Conservation (phyloP, 2,329 filamentous ascomycete genomes). For the Amphichorda felina region DNA sequence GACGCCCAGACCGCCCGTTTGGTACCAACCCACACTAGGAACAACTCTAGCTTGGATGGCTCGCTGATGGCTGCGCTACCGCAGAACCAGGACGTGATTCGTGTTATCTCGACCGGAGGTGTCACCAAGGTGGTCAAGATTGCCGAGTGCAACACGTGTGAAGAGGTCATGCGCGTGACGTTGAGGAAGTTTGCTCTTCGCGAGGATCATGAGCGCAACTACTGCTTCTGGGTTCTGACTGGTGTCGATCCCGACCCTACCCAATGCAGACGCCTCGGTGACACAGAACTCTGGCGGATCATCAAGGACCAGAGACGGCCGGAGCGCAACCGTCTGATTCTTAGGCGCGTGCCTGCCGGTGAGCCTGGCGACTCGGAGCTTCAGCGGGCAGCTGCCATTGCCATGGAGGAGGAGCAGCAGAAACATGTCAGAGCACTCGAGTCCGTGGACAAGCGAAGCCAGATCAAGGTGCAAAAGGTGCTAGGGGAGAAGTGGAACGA, state of each 20-base stretch:
- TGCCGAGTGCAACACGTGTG: constrained; percentile 78
- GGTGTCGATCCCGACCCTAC: constrained; percentile 73
- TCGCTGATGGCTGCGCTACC: constrained; percentile 79
- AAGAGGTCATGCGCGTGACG: constrained; percentile 85
- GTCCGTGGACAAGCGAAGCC: constrained; percentile 61
- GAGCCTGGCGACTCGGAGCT: constrained; percentile 83
- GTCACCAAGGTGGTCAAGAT: constrained; percentile 92
- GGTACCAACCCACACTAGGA: constrained; percentile 59
- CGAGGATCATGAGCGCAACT: constrained; percentile 86
- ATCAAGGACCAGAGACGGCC: constrained; percentile 77
- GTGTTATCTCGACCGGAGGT: constrained; percentile 85
- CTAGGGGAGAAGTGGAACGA: constrained; percentile 80
- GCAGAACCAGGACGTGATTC: constrained; percentile 76
- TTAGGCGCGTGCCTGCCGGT: constrained; percentile 84
- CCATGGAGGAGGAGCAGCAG: constrained; percentile 73
- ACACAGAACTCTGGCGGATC: constrained; percentile 81
- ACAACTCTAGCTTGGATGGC: constrained; percentile 74
- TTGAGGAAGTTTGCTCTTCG: constrained; percentile 78
- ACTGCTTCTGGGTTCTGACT: constrained; percentile 90
- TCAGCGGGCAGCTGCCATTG: constrained; percentile 77
- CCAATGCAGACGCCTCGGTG: constrained; percentile 71
- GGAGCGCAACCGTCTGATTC: constrained; percentile 81
- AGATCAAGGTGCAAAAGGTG: constrained; percentile 79
- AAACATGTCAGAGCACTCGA: constrained; percentile 54
- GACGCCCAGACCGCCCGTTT: constrained; percentile 52